These are phyloP conservation scores for Monilinia fructicola DNA, from an alignment of 2,329 filamentous ascomycete genomes.

Conservation along the genomic window DNA sequence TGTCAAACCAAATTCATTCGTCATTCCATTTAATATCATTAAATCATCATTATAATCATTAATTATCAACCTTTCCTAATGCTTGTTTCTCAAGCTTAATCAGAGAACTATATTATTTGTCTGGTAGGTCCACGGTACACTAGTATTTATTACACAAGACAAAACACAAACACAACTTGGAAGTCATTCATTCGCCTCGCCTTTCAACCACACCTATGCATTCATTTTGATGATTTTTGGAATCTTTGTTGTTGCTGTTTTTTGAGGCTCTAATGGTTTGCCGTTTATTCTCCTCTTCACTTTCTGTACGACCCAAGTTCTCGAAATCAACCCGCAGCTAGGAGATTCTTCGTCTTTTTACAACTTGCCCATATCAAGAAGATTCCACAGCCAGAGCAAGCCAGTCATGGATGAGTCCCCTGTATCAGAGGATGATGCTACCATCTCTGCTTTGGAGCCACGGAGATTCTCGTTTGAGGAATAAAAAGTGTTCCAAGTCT, in stretches of 20 bases:
- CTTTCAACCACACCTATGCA: not conserved
- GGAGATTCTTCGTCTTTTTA: not conserved
- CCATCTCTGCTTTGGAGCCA: constrained; percentile 5
- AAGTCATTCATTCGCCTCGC: too few species aligned
- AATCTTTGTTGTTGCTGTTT: not conserved
- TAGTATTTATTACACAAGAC: too few species aligned
- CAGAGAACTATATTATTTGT: too few species aligned
- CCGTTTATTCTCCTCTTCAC: not conserved
- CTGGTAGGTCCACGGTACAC: too few species aligned
- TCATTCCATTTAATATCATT: too few species aligned
- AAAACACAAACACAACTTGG: too few species aligned
- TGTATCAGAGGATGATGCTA: not conserved
- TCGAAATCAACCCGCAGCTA: not conserved
- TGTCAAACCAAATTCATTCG: too few species aligned
- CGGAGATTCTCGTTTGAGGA: constrained; percentile 15
- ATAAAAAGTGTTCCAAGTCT: constrained; percentile 10
- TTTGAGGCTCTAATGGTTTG: not conserved
- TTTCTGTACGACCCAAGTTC: not conserved
- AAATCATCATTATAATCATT: too few species aligned
- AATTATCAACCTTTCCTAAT: too few species aligned
- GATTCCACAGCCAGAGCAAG: not conserved
- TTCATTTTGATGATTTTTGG: not conserved
- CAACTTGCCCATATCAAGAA: not conserved
- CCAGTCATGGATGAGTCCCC: constrained; percentile 7
- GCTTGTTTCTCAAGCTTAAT: too few species aligned